phyloP scores from a whole-genome alignment of 2,329 filamentous ascomycete genomes.

The Grosmannia clavigera region DNA sequence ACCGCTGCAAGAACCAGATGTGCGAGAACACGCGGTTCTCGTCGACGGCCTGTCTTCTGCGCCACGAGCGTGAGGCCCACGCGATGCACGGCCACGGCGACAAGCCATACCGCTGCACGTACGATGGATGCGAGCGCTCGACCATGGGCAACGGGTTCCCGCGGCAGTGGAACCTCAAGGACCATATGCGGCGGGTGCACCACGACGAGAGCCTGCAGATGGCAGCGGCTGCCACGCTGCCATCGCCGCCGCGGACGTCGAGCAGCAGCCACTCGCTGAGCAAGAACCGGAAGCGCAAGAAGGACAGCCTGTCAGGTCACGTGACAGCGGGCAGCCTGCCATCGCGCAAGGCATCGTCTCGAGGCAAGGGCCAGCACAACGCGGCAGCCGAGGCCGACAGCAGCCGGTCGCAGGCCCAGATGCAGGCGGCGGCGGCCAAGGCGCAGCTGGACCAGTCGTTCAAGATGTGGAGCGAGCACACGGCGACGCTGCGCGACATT shows the following conservation, averaged over 20 bases:
- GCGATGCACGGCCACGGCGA: conserved; percentile 91
- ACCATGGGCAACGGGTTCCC: conserved; percentile 79
- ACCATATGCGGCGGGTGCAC: conserved; percentile 96
- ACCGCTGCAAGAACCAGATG: conserved; percentile 76
- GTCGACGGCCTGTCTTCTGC: conserved; percentile 85
- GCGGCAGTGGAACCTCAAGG: conserved; percentile 86
- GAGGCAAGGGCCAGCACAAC: conserved; percentile 4
- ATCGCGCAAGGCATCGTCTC: conserved; percentile 32
- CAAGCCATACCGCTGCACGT: conserved; percentile 82
- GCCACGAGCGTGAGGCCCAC: conserved; percentile 91
- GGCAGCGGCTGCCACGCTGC: background rate
- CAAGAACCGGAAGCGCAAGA: conserved; percentile 48
- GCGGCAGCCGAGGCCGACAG: conserved; percentile 13
- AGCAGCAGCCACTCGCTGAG: conserved; percentile 20
- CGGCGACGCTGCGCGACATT: conserved; percentile 48
- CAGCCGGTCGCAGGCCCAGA: conserved; percentile 6
- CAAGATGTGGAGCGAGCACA: conserved; percentile 49
- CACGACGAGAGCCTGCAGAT: conserved; percentile 35
- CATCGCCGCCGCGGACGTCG: conserved; percentile 22
- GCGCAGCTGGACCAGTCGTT: conserved; percentile 27
- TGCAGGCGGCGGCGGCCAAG: conserved; percentile 12
- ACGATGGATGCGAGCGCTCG: conserved; percentile 76
- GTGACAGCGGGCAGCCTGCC: conserved; percentile 15
- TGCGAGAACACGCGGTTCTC: conserved; percentile 86
- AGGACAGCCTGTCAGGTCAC: conserved; percentile 25